Percentiles rank a stretch among this genome's conserved stretches.
Evolutionary conservation across 176 grass and related monocot genomes (phyloP).

Genomic region (Avena sativa): DNA sequence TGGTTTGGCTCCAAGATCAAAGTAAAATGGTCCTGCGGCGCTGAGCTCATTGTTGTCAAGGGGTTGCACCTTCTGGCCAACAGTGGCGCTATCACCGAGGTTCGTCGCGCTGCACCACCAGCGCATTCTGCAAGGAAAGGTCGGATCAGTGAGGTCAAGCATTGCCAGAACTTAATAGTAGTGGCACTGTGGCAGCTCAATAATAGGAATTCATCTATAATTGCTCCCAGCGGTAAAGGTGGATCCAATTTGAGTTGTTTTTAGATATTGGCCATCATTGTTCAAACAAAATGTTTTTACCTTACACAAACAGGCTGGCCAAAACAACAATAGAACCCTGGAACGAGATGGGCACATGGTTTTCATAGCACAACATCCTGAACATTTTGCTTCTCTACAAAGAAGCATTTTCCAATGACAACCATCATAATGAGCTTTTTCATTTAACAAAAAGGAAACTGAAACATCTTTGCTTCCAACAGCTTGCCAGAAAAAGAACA

Average conservation of each 20-base stretch:
- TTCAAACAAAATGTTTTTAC: background rate
- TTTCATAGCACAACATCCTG: constrained; percentile 2
- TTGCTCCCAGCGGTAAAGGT: background rate
- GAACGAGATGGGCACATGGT: background rate
- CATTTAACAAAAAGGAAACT: background rate
- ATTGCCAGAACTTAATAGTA: background rate
- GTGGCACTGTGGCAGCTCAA: background rate
- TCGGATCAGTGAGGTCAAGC: constrained; percentile 2
- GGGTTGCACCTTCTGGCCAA: background rate
- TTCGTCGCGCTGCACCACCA: background rate
- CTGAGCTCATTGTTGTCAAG: background rate
- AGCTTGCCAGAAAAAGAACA: constrained; percentile 6
- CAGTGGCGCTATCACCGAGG: background rate
- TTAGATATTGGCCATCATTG: background rate
- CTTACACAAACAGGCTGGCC: background rate
- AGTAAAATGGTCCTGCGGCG: background rate
- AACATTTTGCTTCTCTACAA: constrained; percentile 4
- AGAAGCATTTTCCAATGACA: background rate
- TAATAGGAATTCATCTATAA: background rate
- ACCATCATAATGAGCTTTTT: background rate
- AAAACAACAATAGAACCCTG: background rate
- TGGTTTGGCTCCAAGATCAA: background rate
- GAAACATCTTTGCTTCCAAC: background rate
- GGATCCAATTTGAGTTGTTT: background rate
- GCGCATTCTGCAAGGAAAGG: constrained; percentile 44